Evolutionary conservation across 257 asterid species (phyloP).

Genomic region (Paraleonurus japonicus): DNA sequence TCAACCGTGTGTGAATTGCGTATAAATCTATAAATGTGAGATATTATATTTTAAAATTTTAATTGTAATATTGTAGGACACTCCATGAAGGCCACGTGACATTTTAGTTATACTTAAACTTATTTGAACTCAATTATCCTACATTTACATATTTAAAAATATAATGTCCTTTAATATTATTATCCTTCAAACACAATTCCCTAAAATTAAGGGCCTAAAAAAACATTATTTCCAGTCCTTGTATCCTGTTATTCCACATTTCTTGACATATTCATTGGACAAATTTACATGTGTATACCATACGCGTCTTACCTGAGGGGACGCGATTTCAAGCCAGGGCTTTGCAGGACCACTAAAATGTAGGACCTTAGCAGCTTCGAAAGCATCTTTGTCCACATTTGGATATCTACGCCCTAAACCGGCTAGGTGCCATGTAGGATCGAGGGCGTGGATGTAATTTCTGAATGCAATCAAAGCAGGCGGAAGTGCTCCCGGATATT

Average conservation of each 20-base stretch:
- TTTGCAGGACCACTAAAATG: slow-evolving; percentile 93
- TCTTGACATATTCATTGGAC: slow-evolving; percentile 45
- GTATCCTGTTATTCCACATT: slow-evolving; percentile 55
- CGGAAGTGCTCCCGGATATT: slow-evolving; percentile 74
- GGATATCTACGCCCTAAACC: slow-evolving; percentile 62
- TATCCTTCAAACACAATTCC: no score
- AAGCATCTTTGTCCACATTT: slow-evolving; percentile 14
- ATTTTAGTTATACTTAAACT: no score
- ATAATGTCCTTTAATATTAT: no score
- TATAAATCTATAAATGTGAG: no score
- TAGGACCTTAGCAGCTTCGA: slow-evolving; percentile 57
- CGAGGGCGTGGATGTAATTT: slow-evolving; percentile 59
- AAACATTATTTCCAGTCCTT: no score
- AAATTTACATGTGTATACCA: slow-evolving; percentile 67
- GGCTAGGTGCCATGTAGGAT: slow-evolving; percentile 67
- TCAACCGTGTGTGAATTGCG: no score
- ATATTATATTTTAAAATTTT: no score
- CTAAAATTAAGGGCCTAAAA: no score
- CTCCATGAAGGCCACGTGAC: no score
- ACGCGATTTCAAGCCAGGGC: slow-evolving; percentile 77
- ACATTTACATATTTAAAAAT: no score
- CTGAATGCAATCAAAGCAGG: slow-evolving; percentile 78
- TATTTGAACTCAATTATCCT: no score
- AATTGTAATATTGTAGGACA: no score
- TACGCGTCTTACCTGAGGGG: slow-evolving; percentile 48